Evolutionary conservation across 345 rosid species (phyloP).

Genomic region (Rhodamnia rubescens): DNA sequence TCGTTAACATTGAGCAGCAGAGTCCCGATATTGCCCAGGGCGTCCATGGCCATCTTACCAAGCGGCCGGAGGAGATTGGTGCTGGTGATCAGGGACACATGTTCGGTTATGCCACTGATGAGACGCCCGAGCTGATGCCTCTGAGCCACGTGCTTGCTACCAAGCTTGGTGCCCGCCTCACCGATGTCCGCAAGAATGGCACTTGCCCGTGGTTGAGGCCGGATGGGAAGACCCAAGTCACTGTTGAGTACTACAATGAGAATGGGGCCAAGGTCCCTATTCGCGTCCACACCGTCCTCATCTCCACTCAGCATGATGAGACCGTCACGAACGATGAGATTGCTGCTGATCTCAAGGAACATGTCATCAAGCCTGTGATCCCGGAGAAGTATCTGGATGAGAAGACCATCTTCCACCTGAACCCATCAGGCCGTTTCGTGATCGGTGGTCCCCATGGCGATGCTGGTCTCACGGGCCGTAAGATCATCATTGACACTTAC

Average conservation of each 20-base stretch:
- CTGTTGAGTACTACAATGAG: slow-evolving; percentile 43
- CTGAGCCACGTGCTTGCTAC: slow-evolving; percentile 65
- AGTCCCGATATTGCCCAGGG: slow-evolving; percentile 73
- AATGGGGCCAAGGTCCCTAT: slow-evolving; percentile 46
- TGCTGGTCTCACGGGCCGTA: slow-evolving; percentile 75
- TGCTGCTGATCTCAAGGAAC: slow-evolving; percentile 47
- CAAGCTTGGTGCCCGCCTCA: slow-evolving; percentile 66
- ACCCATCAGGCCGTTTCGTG: slow-evolving; percentile 75
- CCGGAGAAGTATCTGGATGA: slow-evolving; percentile 71
- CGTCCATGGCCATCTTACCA: slow-evolving; percentile 60
- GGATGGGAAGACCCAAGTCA: slow-evolving; percentile 54
- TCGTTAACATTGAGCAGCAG: slow-evolving; percentile 62
- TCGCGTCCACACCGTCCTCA: slow-evolving; percentile 45
- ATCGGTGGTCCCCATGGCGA: slow-evolving; percentile 81
- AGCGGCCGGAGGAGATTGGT: slow-evolving; percentile 57
- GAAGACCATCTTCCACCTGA: slow-evolving; percentile 77
- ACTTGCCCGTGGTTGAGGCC: slow-evolving; percentile 46
- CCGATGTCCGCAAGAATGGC: slow-evolving; percentile 54
- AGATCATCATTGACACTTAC: slow-evolving; percentile 74
- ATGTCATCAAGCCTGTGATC: slow-evolving; percentile 63
- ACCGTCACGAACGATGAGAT: slow-evolving; percentile 49
- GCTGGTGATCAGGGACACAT: slow-evolving; percentile 79
- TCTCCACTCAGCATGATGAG: slow-evolving; percentile 49
- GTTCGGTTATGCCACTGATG: slow-evolving; percentile 72
- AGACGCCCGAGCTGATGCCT: slow-evolving; percentile 68